A percentile compares a stretch with the other conserved stretches of the same genome.
Evolutionary conservation across 78 protist genomes (phyloP).

Genomic region (Guillardia theta): DNA sequence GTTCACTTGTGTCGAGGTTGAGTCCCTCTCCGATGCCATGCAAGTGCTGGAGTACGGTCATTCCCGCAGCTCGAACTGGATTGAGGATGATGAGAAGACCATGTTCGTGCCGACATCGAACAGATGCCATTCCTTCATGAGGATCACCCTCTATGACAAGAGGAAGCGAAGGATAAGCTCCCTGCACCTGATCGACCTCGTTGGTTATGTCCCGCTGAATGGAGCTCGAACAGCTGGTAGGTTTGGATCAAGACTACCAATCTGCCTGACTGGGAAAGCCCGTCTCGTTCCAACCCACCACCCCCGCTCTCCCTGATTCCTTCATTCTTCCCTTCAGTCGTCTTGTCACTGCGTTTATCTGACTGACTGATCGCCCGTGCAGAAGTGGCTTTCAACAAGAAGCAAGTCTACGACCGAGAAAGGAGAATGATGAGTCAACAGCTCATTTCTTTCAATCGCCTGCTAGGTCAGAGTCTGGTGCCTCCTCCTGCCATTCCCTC

Average conservation of each 20-base stretch:
- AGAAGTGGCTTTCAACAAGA: neutral
- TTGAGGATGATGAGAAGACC: neutral
- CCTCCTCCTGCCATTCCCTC: too few species aligned
- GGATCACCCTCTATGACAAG: constrained; percentile 4
- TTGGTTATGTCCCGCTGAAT: too few species aligned
- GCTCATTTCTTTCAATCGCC: neutral
- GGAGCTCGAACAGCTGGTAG: too few species aligned
- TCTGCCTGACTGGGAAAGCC: too few species aligned
- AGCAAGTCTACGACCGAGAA: neutral
- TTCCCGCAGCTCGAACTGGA: neutral
- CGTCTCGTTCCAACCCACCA: too few species aligned
- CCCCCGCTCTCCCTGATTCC: too few species aligned
- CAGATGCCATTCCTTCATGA: neutral
- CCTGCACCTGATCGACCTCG: constrained; percentile 16
- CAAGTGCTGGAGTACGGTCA: neutral
- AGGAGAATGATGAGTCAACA: neutral
- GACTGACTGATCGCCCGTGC: too few species aligned
- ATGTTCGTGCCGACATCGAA: neutral
- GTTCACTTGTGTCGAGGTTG: neutral
- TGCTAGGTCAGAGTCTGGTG: too few species aligned
- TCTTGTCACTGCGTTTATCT: too few species aligned
- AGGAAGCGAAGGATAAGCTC: neutral
- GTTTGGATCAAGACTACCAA: too few species aligned
- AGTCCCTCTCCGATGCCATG: neutral
- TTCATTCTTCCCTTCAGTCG: too few species aligned